phyloP scores from a whole-genome alignment of 345 rosid genomes.

The Salix arbutifolia region DNA sequence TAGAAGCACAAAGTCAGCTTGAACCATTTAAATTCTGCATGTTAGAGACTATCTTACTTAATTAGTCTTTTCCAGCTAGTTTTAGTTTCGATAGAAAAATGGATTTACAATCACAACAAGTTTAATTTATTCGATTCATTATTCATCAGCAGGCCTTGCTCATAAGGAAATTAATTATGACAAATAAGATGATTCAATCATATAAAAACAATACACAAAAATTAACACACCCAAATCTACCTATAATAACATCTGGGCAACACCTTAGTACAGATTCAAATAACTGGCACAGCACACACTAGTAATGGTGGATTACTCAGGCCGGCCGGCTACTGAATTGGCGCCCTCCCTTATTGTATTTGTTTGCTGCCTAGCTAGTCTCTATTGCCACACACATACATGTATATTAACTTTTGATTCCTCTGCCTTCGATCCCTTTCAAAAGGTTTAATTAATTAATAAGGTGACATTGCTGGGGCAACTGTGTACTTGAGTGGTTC shows the following conservation, averaged over 20 bases:
- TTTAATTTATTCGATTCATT: too few species aligned
- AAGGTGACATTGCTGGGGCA: slow-evolving; percentile 33
- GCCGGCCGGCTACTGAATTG: slow-evolving; percentile 1
- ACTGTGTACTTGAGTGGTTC: not conserved
- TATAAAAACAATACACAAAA: not conserved
- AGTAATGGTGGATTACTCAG: not conserved
- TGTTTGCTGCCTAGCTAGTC: not conserved
- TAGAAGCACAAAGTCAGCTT: too few species aligned
- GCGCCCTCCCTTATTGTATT: not conserved
- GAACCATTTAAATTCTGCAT: too few species aligned
- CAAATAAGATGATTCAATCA: not conserved
- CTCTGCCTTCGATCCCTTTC: not conserved
- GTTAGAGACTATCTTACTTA: too few species aligned
- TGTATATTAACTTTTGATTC: not conserved
- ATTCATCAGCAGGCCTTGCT: not conserved
- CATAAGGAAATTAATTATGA: not conserved
- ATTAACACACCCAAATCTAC: not conserved
- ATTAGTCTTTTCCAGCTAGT: too few species aligned
- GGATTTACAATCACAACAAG: too few species aligned
- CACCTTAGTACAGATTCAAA: not conserved
- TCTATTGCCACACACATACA: not conserved
- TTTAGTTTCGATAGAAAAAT: too few species aligned
- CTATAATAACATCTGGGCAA: not conserved
- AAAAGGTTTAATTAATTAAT: not conserved
- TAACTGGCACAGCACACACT: not conserved